Conservation (phyloP, 2,329 filamentous ascomycete species). For the Ceratocystis huliohia region DNA sequence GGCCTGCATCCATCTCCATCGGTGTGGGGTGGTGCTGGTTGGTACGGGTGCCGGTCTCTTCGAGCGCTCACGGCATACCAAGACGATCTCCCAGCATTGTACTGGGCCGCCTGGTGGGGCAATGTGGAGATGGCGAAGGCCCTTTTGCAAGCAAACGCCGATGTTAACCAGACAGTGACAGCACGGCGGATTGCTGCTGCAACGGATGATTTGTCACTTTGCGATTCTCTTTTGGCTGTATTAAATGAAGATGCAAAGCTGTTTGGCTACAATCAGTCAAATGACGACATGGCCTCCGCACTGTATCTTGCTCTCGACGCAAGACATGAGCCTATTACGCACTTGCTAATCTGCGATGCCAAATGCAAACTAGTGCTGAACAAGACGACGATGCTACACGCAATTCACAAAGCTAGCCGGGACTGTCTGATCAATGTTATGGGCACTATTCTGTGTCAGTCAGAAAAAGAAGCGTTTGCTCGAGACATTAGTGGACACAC, state of each 20-base stretch:
- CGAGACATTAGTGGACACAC: constrained; percentile 11
- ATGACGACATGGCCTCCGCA: constrained; percentile 5
- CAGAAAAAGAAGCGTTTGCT: background rate
- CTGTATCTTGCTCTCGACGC: constrained; percentile 18
- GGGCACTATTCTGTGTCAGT: background rate
- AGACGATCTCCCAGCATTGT: constrained; percentile 14
- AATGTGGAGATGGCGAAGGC: background rate
- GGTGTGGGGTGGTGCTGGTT: constrained; percentile 1
- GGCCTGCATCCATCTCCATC: constrained; percentile 3
- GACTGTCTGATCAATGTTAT: background rate
- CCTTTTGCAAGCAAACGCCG: constrained; percentile 9
- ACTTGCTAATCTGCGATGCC: background rate
- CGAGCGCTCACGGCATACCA: background rate
- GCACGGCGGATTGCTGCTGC: constrained; percentile 1
- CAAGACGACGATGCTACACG: constrained; percentile 6
- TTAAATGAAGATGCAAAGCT: constrained; percentile 13
- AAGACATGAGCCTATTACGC: constrained; percentile 6
- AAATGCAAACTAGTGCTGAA: constrained; percentile 11
- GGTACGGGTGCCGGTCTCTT: constrained; percentile 15
- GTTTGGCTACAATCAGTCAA: background rate
- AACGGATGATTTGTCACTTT: background rate
- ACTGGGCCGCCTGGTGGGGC: constrained; percentile 17
- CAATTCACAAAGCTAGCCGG: constrained; percentile 15
- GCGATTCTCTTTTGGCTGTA: constrained; percentile 2
- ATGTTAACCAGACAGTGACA: constrained; percentile 4